Base-by-base conservation (phyloP, 1,284 basidiomycete species). In the Cutaneotrichosporon cavernicola region DNA sequence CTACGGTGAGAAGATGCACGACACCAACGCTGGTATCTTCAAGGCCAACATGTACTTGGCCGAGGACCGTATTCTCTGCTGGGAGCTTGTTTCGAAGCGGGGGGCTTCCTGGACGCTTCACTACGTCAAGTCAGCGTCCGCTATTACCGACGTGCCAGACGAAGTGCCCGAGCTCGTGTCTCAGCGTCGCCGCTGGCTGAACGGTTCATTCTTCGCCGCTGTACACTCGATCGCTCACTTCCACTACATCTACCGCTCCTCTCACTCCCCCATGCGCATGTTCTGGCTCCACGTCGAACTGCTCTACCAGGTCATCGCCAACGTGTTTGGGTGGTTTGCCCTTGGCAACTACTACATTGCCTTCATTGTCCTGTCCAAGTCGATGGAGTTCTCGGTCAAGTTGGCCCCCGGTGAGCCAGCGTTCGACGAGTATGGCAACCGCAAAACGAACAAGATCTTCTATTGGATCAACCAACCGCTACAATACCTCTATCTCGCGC, bases 11-110 rank as follows among this genome's bases (percentile, higher is more conserved):
- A 94, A 88, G 78, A 89, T 92, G 88, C 91, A 93, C 70, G 92
- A 91, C 58, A 87, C 90, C 2, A 90, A 87, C 13, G 90, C 91
- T 1, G 91, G 91, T 73, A 90, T 93, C 71, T 93, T 93, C 79
- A 92, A 91, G 5, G 91, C 91, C 43, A 96, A 96, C 78, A 96
- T 97, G 93, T 97, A 95, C 76, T 86, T 96, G 16, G 92, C 92
- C 11, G 92, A 94, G 77, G 81, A 82, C 66, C 73, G 77, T 46
- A 95, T 96, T 69, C 83, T 96, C 1, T 96, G 93, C 76, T 96
- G 92, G 93, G 93, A 97, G 76, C 84, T 96, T 10, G 93, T 96
- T 38, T 89, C 89, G 26, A 97, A 97, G 76, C 86, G 91, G 7
- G 87, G 88, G 40, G 88, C 87, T 18, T 85, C 90, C 52, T 97